Evolutionary conservation across 1,139 yeast genomes (phyloP).

Genomic region (Pneumocystis sp.): DNA sequence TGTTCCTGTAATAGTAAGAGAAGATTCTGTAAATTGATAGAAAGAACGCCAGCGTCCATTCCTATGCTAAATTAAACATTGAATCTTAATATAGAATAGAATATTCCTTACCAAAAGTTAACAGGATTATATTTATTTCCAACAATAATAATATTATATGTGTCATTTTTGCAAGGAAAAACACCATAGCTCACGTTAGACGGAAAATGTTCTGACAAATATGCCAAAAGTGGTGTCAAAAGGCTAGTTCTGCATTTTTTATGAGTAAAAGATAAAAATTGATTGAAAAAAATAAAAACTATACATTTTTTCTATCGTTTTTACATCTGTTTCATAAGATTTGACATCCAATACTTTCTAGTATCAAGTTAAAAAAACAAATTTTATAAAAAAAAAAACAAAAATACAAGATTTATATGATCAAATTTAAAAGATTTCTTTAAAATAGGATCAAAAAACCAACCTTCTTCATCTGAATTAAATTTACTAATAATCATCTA

Average conservation of each 20-base stretch:
- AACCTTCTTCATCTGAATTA: slow-evolving; percentile 31
- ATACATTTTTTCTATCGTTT: slow-evolving; percentile 6
- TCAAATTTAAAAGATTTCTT: slow-evolving; percentile 49
- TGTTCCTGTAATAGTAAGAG: slow-evolving; percentile 32
- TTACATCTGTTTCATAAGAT: slow-evolving; percentile 7
- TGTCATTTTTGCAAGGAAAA: slow-evolving; percentile 37
- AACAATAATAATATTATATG: slow-evolving; percentile 39
- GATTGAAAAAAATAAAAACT: slow-evolving; percentile 11
- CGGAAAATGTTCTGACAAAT: slow-evolving; percentile 34
- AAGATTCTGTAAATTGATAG: slow-evolving; percentile 32
- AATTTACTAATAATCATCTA: slow-evolving; percentile 31
- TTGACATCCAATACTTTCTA: slow-evolving; percentile 14
- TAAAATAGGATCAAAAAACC: slow-evolving; percentile 34
- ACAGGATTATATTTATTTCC: slow-evolving; percentile 61
- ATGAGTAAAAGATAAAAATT: slow-evolving; percentile 26
- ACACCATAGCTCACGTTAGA: slow-evolving; percentile 32
- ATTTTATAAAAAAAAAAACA: not conserved
- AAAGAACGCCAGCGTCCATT: slow-evolving; percentile 79
- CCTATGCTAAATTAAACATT: slow-evolving; percentile 2
- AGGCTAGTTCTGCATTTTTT: slow-evolving; percentile 33
- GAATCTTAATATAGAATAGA: not conserved
- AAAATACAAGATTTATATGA: slow-evolving; percentile 27
- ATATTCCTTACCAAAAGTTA: slow-evolving; percentile 42
- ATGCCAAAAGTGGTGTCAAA: slow-evolving; percentile 18
- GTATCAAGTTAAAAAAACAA: not conserved